A percentile compares a stretch with the other conserved stretches of the same genome.
These are phyloP conservation scores for Xerocomus spinulosus DNA, from an alignment of 768 basidiomycete genomes.

Conservation along the genomic window DNA sequence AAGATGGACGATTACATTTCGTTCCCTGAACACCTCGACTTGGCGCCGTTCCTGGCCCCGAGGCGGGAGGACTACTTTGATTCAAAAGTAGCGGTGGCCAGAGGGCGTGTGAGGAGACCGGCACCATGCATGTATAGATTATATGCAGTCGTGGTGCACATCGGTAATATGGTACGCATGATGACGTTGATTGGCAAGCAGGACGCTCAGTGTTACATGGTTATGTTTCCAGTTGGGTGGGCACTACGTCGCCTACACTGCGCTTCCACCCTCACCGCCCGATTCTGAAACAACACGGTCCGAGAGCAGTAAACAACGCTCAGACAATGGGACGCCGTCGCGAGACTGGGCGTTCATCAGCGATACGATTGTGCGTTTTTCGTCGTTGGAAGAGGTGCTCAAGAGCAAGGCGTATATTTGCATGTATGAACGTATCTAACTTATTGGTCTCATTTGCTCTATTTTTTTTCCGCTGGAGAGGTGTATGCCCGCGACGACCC, in stretches of 20 bases:
- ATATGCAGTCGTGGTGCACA: slow-evolving; percentile 82
- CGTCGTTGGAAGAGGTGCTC: slow-evolving; percentile 83
- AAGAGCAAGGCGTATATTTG: slow-evolving; percentile 90
- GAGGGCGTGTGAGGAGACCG: slow-evolving; percentile 25
- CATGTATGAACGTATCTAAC: slow-evolving; percentile 77
- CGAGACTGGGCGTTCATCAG: slow-evolving; percentile 91
- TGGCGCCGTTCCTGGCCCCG: slow-evolving; percentile 85
- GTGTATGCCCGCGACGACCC: neutral
- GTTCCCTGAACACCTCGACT: slow-evolving; percentile 83
- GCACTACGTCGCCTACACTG: slow-evolving; percentile 84
- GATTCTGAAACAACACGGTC: slow-evolving; percentile 6
- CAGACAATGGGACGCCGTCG: slow-evolving; percentile 3
- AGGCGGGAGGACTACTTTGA: slow-evolving; percentile 65
- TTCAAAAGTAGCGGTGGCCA: slow-evolving; percentile 26
- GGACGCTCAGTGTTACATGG: neutral
- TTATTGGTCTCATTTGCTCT: slow-evolving; percentile 6
- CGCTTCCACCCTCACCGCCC: slow-evolving; percentile 46
- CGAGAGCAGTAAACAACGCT: slow-evolving; percentile 8
- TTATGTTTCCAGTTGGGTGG: slow-evolving; percentile 62
- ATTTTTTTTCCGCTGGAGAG: too few species aligned
- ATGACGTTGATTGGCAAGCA: neutral
- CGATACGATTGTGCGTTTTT: slow-evolving; percentile 78
- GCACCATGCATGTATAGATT: slow-evolving; percentile 59
- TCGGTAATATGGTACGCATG: slow-evolving; percentile 74
- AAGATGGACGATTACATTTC: slow-evolving; percentile 89